Percentiles rank a stretch among this genome's conserved stretches.
phyloP scores from a whole-genome alignment of 2,329 filamentous ascomycete species.

The Verticillium dahliae region DNA sequence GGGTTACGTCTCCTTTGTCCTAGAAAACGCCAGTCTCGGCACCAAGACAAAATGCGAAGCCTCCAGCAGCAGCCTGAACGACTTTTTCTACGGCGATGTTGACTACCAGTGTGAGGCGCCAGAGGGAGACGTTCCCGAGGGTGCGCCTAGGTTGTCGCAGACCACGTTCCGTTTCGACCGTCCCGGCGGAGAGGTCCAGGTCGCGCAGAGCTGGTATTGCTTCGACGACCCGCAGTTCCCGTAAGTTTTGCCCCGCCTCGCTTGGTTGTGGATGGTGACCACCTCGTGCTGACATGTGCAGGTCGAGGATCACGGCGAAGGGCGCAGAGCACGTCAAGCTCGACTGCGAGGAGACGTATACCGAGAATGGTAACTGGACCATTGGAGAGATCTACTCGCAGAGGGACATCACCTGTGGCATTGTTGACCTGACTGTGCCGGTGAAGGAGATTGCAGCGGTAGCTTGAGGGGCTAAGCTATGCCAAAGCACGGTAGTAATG shows the following conservation, averaged over 20 bases:
- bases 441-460: slow-evolving; percentile 18
- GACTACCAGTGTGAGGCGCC: slow-evolving; percentile 34
- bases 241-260: slow-evolving; percentile 2
- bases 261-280: neutral
- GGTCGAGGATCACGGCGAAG: slow-evolving; percentile 19
- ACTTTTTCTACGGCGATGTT: slow-evolving; percentile 44
- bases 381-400: slow-evolving; percentile 23
- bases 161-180: slow-evolving; percentile 36
- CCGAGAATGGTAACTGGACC: slow-evolving; percentile 23
- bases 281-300: neutral
- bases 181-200: slow-evolving; percentile 24
- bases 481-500: too few species aligned
- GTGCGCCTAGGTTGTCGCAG: slow-evolving; percentile 8
- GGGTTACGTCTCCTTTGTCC: slow-evolving; percentile 41
- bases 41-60: slow-evolving; percentile 31
- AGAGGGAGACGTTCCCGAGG: slow-evolving; percentile 15
- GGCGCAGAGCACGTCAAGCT: slow-evolving; percentile 20
- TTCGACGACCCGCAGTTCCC: slow-evolving; percentile 24
- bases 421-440: slow-evolving; percentile 16
- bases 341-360: slow-evolving; percentile 18
- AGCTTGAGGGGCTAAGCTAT: slow-evolving; percentile 10
- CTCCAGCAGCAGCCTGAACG: slow-evolving; percentile 31
- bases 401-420: slow-evolving; percentile 19
- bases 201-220: slow-evolving; percentile 46
- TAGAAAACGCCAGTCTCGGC: slow-evolving; percentile 37